Conservation (phyloP, 2,329 filamentous ascomycete species). For the Aspergillus phoenicis region DNA sequence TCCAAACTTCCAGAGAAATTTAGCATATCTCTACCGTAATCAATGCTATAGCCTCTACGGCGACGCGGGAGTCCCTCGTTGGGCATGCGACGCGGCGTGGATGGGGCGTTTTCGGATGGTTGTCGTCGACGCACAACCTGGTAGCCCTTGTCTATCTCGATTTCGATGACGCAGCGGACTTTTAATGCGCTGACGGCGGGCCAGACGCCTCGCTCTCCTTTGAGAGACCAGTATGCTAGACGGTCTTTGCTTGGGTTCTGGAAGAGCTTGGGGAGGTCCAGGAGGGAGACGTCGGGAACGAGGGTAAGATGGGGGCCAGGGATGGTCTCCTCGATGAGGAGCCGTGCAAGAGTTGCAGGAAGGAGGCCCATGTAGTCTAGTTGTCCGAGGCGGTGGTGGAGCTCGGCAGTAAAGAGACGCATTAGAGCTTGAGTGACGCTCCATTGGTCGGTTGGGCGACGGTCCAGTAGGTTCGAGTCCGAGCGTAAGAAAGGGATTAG, state of each 20-base stretch:
- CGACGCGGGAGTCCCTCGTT: slow-evolving; percentile 34
- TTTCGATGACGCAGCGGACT: slow-evolving; percentile 81
- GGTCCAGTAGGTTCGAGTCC: slow-evolving; percentile 73
- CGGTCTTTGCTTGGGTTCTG: slow-evolving; percentile 76
- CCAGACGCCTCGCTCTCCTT: slow-evolving; percentile 88
- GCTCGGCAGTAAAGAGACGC: slow-evolving; percentile 72
- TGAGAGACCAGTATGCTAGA: slow-evolving; percentile 80
- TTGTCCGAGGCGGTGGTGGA: slow-evolving; percentile 79
- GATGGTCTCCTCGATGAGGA: slow-evolving; percentile 80
- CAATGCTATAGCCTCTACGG: slow-evolving; percentile 25
- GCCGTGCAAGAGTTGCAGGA: slow-evolving; percentile 68
- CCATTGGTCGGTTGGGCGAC: slow-evolving; percentile 62
- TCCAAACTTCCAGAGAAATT: slow-evolving; percentile 21
- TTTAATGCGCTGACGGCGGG: slow-evolving; percentile 80
- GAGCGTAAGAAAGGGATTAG: slow-evolving; percentile 81
- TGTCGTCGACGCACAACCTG: slow-evolving; percentile 66
- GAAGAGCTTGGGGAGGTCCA: slow-evolving; percentile 77
- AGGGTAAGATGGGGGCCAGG: slow-evolving; percentile 78
- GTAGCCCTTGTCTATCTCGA: slow-evolving; percentile 83
- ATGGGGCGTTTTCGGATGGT: slow-evolving; percentile 29
- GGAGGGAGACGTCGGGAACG: slow-evolving; percentile 73
- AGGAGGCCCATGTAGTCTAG: slow-evolving; percentile 76
- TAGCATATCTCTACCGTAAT: slow-evolving; percentile 21
- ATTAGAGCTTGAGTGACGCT: slow-evolving; percentile 59
- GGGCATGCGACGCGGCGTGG: slow-evolving; percentile 22